A percentile compares a stretch with the other conserved stretches of the same genome.
Evolutionary conservation across 1,284 basidiomycete genomes (phyloP).

Genomic region (Lignosus rhinocerotis): DNA sequence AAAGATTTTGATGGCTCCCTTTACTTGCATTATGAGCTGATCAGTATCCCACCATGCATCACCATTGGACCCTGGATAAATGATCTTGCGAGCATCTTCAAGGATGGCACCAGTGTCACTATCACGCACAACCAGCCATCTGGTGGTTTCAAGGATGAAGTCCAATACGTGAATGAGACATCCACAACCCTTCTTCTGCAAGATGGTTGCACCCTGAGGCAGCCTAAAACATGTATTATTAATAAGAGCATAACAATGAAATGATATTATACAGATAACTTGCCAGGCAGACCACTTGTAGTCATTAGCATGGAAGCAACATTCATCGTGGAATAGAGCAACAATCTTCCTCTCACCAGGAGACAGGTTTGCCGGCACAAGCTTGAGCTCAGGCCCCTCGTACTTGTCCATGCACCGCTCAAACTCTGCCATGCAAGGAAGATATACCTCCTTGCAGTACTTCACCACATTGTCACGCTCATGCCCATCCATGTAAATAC

Average conservation of each 20-base stretch:
- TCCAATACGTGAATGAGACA: conserved; percentile 24
- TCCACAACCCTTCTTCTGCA: conserved; percentile 21
- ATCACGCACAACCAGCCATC: conserved; percentile 9
- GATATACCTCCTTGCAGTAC: conserved; percentile 32
- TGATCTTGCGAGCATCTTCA: conserved; percentile 21
- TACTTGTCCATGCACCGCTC: conserved; percentile 30
- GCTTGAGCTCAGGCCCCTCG: background rate
- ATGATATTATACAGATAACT: background rate
- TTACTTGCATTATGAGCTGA: conserved; percentile 20
- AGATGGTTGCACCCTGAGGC: conserved; percentile 1
- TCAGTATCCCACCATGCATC: conserved; percentile 33
- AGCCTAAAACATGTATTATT: background rate
- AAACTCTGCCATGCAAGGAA: conserved; percentile 32
- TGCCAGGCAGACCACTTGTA: conserved; percentile 1
- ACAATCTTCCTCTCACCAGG: conserved; percentile 33
- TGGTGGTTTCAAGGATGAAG: conserved; percentile 18
- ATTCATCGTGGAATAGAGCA: conserved; percentile 38
- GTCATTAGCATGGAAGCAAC: conserved; percentile 34
- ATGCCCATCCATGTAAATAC: conserved; percentile 38
- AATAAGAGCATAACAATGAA: background rate
- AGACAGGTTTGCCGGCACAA: conserved; percentile 6
- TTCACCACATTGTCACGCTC: conserved; percentile 37
- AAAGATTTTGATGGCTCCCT: conserved; percentile 11
- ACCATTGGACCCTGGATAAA: conserved; percentile 32
- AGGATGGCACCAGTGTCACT: conserved; percentile 16